These are phyloP conservation scores for Diplodia intermedia DNA, from an alignment of 2,329 filamentous ascomycete genomes.

Conservation along the genomic window DNA sequence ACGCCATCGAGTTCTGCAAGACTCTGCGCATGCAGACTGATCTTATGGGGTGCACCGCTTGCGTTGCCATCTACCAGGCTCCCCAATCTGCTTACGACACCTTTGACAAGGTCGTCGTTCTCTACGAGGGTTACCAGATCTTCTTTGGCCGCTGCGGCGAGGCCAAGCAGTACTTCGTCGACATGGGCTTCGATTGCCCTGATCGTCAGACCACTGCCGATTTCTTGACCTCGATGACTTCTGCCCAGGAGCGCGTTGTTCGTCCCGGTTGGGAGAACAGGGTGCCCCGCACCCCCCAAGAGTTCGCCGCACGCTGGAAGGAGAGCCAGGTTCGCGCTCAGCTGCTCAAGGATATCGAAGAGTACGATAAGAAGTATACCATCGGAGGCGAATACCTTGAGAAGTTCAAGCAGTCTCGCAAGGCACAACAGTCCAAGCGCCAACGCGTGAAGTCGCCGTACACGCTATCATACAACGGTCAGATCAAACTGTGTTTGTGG, in stretches of 20 bases:
- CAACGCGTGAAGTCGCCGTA: conserved; percentile 73
- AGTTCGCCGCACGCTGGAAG: conserved; percentile 57
- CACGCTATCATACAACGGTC: conserved; percentile 74
- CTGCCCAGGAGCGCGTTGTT: conserved; percentile 48
- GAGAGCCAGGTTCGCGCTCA: conserved; percentile 54
- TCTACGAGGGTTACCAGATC: conserved; percentile 70
- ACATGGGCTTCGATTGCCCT: conserved; percentile 73
- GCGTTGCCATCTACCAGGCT: conserved; percentile 74
- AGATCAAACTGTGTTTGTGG: conserved; percentile 76
- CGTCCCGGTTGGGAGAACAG: conserved; percentile 49
- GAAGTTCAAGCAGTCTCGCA: conserved; percentile 49
- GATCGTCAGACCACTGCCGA: conserved; percentile 71
- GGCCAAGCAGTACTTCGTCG: conserved; percentile 71
- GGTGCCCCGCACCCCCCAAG: conserved; percentile 48
- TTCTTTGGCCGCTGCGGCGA: conserved; percentile 69
- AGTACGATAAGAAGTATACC: conserved; percentile 47
- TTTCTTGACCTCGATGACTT: conserved; percentile 75
- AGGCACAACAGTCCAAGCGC: conserved; percentile 48
- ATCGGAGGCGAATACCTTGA: conserved; percentile 48
- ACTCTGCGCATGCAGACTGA: conserved; percentile 69
- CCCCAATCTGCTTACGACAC: conserved; percentile 70
- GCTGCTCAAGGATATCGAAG: conserved; percentile 49
- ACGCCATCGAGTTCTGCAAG: conserved; percentile 72
- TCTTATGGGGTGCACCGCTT: conserved; percentile 65
- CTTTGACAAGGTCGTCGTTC: conserved; percentile 70